Base-by-base conservation (phyloP, 2,329 filamentous ascomycete genomes). In the Penicillium sp. region DNA sequence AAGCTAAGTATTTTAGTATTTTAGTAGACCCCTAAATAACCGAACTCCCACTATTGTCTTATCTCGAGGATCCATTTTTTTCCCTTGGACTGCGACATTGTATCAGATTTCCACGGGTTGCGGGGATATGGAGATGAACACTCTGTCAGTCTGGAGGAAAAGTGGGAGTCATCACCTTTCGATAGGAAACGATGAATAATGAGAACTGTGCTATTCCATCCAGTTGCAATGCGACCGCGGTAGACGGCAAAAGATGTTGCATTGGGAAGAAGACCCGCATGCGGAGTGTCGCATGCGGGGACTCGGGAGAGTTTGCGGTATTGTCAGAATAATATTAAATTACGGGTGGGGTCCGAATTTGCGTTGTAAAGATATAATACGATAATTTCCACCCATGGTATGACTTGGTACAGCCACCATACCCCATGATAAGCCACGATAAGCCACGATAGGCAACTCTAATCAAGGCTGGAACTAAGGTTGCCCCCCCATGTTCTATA, bases 251-350 rank as follows among this genome's bases (percentile, higher is more conserved):
- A n/a, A 33, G 41, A 43, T 33, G 45, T 48, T 42, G 45, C 45
- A 48, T 48, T 41, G 43, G n/a, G 9, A 29, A 29, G 16, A 7
- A 47, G 53, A 52, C 51, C 56, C 50, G 54, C 52, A 55, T 55
- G 52, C 50, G 41, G 48, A 44, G 35, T 41, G 53, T 50, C 42
- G 54, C 55, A 58, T 55, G 49, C 52, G 52, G 51, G 43, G 42
- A 12, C n/a, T 35, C 31, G 22, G 22, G 22, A 25, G n/a, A 25
- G n/a, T 16, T 36, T 51, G 47, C 45, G 3, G 18, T 43, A 37
- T 29, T 25, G 14, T 36, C 16, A 12, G 14, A 3, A 16, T 22
- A 11, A 16, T 6, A 25, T 25, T 22, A 43, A 30, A 27, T 16
- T 25, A 31, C n/a, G 10, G 18, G 7, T 2, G 12, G 19, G 36